phyloP scores from a whole-genome alignment of 208 protist species.

The Borovskyia barvae region DNA sequence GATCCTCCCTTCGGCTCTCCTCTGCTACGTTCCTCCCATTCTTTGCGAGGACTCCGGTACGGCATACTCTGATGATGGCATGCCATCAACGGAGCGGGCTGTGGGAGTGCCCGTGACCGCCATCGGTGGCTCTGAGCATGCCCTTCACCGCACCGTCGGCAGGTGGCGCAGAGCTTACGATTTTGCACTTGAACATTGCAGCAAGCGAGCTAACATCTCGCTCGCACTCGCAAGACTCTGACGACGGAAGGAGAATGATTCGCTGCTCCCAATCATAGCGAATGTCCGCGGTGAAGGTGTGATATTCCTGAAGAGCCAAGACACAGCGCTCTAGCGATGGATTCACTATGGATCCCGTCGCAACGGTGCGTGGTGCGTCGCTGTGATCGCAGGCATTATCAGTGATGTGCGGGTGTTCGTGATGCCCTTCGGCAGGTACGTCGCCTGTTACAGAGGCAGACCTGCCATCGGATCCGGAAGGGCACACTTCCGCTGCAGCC shows the following conservation, averaged over 20 bases:
- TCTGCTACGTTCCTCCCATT: not conserved
- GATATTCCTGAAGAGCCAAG: constrained; percentile 43
- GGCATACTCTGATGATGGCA: not conserved
- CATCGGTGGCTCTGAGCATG: not conserved
- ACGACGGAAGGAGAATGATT: constrained; percentile 27
- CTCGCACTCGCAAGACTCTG: constrained; percentile 45
- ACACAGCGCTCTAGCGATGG: constrained; percentile 48
- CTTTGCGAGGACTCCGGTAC: too few relatives aligned
- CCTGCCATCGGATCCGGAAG: not conserved
- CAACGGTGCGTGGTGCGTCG: constrained; percentile 10
- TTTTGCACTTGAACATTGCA: constrained; percentile 38
- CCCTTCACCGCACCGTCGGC: not conserved
- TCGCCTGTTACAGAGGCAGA: too few relatives aligned
- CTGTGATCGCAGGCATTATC: too few relatives aligned
- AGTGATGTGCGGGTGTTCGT: not conserved
- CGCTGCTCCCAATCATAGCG: constrained; percentile 64
- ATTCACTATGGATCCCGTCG: constrained; percentile 41
- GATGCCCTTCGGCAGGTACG: not conserved
- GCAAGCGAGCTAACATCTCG: constrained; percentile 63
- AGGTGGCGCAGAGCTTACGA: not conserved
- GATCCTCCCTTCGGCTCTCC: not conserved
- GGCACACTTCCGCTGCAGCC: not conserved
- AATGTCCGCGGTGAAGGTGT: constrained; percentile 44
- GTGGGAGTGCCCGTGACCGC: not conserved
- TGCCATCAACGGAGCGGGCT: not conserved